Conservation (phyloP, 495 filamentous ascomycete genomes). For the Friedmanniomyces simplex region DNA sequence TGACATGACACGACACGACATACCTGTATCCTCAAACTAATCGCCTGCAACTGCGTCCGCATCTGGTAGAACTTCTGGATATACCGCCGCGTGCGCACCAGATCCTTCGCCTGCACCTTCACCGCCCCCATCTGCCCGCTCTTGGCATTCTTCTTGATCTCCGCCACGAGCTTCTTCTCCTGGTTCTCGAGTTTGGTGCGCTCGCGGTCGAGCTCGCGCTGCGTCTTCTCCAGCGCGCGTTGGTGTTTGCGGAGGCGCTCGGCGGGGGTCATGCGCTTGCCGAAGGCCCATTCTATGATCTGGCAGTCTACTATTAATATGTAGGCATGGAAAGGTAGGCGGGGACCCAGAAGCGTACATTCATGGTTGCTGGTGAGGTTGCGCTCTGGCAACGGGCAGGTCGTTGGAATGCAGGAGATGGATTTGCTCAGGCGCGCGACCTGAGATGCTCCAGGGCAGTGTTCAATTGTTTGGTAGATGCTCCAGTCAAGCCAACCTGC, state of each 20-base stretch:
- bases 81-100: conserved; percentile 88
- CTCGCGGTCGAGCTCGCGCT: conserved; percentile 89
- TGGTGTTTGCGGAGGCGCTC: conserved; percentile 96
- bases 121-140: conserved; percentile 93
- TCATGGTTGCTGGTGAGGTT: conserved; percentile 39
- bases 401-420: background rate
- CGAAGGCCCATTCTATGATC: conserved; percentile 98
- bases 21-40: conserved; percentile 89
- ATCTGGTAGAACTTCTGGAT: conserved; percentile 98
- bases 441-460: no score
- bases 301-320: conserved; percentile 27
- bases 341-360: conserved; percentile 43
- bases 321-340: conserved; percentile 19
- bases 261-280: conserved; percentile 93
- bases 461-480: no score
- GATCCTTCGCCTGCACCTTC: conserved; percentile 94
- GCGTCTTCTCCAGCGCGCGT: conserved; percentile 89
- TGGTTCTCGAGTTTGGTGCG: conserved; percentile 92
- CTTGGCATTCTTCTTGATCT: conserved; percentile 96
- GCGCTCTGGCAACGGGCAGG: background rate
- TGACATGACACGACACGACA: no score
- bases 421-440: background rate
- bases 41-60: conserved; percentile 92
- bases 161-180: conserved; percentile 88
- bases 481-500: no score